Evolutionary conservation across 208 protist species (phyloP), one percentile per base, ranked within the genome.

Genomic region (Crithidia fasciculata): DNA sequence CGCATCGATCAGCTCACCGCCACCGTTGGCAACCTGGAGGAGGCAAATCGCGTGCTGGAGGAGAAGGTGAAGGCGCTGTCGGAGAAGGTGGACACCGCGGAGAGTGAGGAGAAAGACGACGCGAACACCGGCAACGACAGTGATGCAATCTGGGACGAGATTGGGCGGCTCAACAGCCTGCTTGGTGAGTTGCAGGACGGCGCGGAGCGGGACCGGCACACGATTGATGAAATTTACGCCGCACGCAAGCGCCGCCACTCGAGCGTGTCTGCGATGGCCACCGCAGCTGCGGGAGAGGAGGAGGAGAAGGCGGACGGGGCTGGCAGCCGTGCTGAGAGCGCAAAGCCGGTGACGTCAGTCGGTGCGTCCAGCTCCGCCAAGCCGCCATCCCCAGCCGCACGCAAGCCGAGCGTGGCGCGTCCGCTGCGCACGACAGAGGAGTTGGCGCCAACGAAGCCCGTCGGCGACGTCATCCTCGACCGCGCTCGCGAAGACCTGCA

Each of bases 161-260:
- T 96, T 6, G 72, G 85, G 5, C 61, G 72, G 12, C 71, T 96
- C 15, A 91, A 91, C 57, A 49, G 63, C 3, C 43, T 90, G 1
- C 76, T 96, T 5, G 91, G 88, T 3, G 70, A 92, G 41, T 72
- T 92, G 60, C 72, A 81, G 53, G 74, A 75, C 2, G 69, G 58
- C 19, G 72, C 81, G 19, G 84, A 88, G 74, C 71, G 75, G 44
- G 72, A 84, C 19, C 87, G 86, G 8, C 87, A 77, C 66, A 87
- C 84, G 49, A 94, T 96, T 57, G 91, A 96, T 62, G 83, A 92
- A 63, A 83, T 96, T 10, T 96, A 96, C 72, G 80, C 76, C 7
- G 89, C 87, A 9, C 87, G 91, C n/a, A 93, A 89, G 78, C 64
- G 54, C 45, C 69, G 55, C 28, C 52, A 83, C 67, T 68, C 61